These are phyloP conservation scores for Saccharomycopsis sp. DNA, from an alignment of 805 yeast genomes.

Conservation along the genomic window DNA sequence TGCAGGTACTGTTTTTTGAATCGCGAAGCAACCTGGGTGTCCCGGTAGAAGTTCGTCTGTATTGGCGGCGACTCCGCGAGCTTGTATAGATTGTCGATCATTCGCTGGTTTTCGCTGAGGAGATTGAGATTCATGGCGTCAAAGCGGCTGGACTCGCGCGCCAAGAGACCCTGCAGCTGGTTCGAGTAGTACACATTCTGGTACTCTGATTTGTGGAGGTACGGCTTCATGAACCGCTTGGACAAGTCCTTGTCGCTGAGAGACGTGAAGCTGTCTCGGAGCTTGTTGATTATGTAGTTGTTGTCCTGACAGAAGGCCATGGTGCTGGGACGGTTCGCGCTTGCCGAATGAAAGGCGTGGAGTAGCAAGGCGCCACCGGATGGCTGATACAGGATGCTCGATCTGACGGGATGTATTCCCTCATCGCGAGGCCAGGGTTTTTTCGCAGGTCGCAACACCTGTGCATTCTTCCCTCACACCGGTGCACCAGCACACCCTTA, in stretches of 20 bases:
- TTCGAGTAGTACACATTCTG: constrained; percentile 4
- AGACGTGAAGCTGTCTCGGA: constrained; percentile 13
- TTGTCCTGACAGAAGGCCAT: constrained; percentile 21
- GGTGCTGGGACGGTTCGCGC: too few species aligned
- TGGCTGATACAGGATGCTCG: too few species aligned
- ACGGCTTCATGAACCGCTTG: constrained; percentile 18
- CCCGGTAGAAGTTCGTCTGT: constrained; percentile 16
- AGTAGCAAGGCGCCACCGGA: too few species aligned
- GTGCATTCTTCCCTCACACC: too few species aligned
- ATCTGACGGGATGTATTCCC: too few species aligned
- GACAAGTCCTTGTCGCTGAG: constrained; percentile 13
- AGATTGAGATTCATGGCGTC: constrained; percentile 10
- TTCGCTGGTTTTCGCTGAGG: constrained; percentile 6
- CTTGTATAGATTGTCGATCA: constrained; percentile 8
- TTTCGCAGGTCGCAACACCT: too few species aligned
- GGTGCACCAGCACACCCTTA: too few species aligned
- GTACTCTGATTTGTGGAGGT: constrained; percentile 7
- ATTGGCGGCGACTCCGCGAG: constrained; percentile 19
- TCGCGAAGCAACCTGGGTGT: background rate
- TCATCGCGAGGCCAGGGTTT: too few species aligned
- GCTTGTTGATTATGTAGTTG: constrained; percentile 17
- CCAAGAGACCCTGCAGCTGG: background rate
- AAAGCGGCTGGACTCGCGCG: constrained; percentile 2
- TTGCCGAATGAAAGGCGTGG: too few species aligned
- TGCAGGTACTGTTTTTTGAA: background rate